These are phyloP conservation scores for Andrographis paniculata DNA, from an alignment of 305 asterid genomes.

Conservation along the genomic window DNA sequence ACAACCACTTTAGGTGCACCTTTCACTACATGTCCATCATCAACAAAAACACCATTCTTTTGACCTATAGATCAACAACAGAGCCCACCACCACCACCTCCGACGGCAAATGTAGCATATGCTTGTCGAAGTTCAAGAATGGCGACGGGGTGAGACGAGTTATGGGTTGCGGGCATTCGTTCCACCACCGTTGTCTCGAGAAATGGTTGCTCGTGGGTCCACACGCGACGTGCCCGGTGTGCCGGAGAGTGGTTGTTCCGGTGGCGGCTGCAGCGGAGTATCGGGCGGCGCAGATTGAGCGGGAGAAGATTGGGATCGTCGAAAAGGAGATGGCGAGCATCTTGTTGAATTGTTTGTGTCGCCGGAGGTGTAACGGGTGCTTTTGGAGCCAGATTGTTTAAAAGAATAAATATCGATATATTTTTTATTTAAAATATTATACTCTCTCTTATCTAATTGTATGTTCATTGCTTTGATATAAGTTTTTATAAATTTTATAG, in stretches of 20 bases:
- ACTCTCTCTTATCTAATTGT: too few species aligned
- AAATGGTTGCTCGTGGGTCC: slow-evolving; percentile 30
- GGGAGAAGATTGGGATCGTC: slow-evolving; percentile 9
- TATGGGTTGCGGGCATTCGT: slow-evolving; percentile 34
- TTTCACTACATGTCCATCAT: slow-evolving; percentile 23
- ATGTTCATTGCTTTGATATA: too few species aligned
- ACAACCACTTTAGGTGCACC: slow-evolving; percentile 15
- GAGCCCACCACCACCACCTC: slow-evolving; percentile 26
- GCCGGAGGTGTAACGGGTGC: slow-evolving; percentile 20
- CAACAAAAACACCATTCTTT: too few species aligned
- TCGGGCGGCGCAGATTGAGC: slow-evolving; percentile 16
- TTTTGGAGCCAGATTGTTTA: too few species aligned
- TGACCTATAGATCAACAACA: slow-evolving; percentile 38
- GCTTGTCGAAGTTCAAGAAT: slow-evolving; percentile 28
- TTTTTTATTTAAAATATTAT: too few species aligned
- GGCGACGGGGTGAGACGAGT: slow-evolving; percentile 35
- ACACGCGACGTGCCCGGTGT: slow-evolving; percentile 47
- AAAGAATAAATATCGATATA: too few species aligned
- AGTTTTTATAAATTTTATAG: too few species aligned
- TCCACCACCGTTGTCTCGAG: slow-evolving; percentile 44
- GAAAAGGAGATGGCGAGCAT: slow-evolving; percentile 29
- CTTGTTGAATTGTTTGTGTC: slow-evolving; percentile 22
- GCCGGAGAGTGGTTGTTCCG: slow-evolving; percentile 38
- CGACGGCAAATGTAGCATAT: slow-evolving; percentile 29
- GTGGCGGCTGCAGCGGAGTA: slow-evolving; percentile 33